phyloP scores from a whole-genome alignment of 352 stramenopile genomes.

The Phytophthora citricola region DNA sequence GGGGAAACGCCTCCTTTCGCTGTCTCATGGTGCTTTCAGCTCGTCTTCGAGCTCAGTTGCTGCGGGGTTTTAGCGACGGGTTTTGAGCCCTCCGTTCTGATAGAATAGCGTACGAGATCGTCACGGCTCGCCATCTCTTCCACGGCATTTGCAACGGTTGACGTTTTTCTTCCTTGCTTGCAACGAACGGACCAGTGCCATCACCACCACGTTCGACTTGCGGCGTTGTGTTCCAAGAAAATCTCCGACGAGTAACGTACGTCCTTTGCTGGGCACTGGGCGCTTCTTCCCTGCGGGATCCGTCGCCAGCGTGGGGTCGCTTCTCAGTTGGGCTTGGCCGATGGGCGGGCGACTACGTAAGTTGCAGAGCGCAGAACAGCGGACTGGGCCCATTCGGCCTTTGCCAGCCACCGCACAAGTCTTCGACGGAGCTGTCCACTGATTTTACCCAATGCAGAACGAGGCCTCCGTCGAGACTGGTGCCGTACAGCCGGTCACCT shows the following conservation, averaged over 20 bases:
- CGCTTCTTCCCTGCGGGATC: constrained; percentile 20
- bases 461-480: constrained; percentile 14
- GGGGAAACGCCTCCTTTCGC: constrained; percentile 19
- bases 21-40: constrained; percentile 31
- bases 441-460: constrained; percentile 18
- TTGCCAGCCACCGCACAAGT: constrained; percentile 31
- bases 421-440: constrained; percentile 11
- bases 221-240: constrained; percentile 27
- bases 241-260: constrained; percentile 34
- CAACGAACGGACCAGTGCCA: not conserved
- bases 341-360: constrained; percentile 5
- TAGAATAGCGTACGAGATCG: not conserved
- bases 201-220: constrained; percentile 22
- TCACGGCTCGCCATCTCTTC: constrained; percentile 25
- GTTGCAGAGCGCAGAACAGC: constrained; percentile 4
- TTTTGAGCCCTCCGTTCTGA: too few species aligned
- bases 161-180: constrained; percentile 11
- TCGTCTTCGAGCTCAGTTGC: constrained; percentile 16
- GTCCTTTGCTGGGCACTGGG: constrained; percentile 28
- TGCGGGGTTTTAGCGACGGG: not conserved
- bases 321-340: constrained; percentile 27
- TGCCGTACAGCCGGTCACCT: constrained; percentile 28
- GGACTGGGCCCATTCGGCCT: constrained; percentile 28
- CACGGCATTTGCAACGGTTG: constrained; percentile 31
- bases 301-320: constrained; percentile 15